phyloP scores from a whole-genome alignment of 352 stramenopile genomes.

The Phytophthora idaei region DNA sequence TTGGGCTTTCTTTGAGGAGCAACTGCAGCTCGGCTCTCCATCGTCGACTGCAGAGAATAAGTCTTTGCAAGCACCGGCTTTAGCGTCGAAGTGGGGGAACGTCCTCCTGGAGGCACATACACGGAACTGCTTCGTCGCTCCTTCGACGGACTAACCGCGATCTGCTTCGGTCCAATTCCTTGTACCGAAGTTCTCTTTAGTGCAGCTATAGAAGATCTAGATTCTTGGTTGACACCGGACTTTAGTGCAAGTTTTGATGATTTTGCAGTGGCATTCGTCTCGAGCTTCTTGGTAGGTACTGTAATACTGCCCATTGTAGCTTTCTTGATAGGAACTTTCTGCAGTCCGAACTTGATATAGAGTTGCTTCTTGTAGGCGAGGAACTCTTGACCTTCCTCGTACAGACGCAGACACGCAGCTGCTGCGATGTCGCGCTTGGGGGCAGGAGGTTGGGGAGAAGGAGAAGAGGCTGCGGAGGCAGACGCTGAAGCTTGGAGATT shows the following conservation, averaged over 20 bases:
- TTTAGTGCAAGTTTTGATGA: slow-evolving; percentile 4
- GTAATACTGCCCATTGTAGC: slow-evolving; percentile 3
- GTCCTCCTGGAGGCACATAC: slow-evolving; percentile 34
- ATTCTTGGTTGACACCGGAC: not conserved
- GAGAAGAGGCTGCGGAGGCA: not conserved
- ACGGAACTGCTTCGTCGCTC: slow-evolving; percentile 20
- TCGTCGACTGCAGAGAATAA: slow-evolving; percentile 49
- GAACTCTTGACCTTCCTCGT: slow-evolving; percentile 59
- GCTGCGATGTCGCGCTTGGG: slow-evolving; percentile 13
- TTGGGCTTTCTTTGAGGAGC: slow-evolving; percentile 28
- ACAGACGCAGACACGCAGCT: slow-evolving; percentile 56
- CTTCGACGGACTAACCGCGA: not conserved
- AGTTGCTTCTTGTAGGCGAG: slow-evolving; percentile 65
- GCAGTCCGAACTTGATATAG: slow-evolving; percentile 61
- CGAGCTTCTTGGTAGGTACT: not conserved
- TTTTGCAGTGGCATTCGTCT: not conserved
- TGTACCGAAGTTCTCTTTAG: slow-evolving; percentile 7
- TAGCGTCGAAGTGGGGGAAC: slow-evolving; percentile 18
- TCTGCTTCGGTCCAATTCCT: not conserved
- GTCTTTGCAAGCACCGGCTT: slow-evolving; percentile 25
- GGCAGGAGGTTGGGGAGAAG: not conserved
- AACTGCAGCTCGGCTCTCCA: slow-evolving; percentile 44
- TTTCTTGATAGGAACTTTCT: slow-evolving; percentile 11
- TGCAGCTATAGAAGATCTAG: not conserved
- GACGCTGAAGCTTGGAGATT: slow-evolving; percentile 19